These are phyloP conservation scores for Chamaecyparis obtusa DNA, from an alignment of 75 land plant genomes.

Conservation along the genomic window DNA sequence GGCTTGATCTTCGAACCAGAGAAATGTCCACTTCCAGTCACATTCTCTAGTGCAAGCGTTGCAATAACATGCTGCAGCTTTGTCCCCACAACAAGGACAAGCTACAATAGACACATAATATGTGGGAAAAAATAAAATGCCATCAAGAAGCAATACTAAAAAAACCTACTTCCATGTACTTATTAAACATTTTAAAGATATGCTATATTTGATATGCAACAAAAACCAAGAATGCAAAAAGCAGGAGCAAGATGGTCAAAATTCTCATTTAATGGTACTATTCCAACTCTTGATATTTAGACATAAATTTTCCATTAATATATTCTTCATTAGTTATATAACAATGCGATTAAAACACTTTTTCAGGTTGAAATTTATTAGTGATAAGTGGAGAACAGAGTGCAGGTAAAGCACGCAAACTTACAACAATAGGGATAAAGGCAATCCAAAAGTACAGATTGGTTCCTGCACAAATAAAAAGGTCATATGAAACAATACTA, in stretches of 20 bases:
- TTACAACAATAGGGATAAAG: conserved; percentile 77
- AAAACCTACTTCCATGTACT: neutral
- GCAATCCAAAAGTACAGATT: conserved; percentile 92
- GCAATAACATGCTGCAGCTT: conserved; percentile 91
- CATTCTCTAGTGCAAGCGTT: conserved; percentile 77
- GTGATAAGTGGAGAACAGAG: neutral
- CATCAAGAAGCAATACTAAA: neutral
- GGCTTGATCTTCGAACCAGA: conserved; percentile 52
- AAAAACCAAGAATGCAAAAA: neutral
- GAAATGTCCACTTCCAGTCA: conserved; percentile 36
- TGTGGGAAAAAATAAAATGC: neutral
- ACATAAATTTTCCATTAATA: neutral
- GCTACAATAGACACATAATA: conserved; percentile 33
- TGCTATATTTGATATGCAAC: neutral
- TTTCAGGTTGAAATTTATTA: conserved; percentile 1
- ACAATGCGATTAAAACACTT: neutral
- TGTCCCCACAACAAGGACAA: conserved; percentile 78
- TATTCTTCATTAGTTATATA: neutral
- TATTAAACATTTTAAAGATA: neutral
- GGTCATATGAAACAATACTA: neutral
- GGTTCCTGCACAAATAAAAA: conserved; percentile 42
- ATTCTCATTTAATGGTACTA: neutral
- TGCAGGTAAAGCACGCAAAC: conserved; percentile 15
- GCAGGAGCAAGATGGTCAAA: neutral
- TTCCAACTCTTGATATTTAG: neutral